Base-by-base conservation (phyloP, 352 stramenopile species). In the Thalassiosira livingstoniorum region DNA sequence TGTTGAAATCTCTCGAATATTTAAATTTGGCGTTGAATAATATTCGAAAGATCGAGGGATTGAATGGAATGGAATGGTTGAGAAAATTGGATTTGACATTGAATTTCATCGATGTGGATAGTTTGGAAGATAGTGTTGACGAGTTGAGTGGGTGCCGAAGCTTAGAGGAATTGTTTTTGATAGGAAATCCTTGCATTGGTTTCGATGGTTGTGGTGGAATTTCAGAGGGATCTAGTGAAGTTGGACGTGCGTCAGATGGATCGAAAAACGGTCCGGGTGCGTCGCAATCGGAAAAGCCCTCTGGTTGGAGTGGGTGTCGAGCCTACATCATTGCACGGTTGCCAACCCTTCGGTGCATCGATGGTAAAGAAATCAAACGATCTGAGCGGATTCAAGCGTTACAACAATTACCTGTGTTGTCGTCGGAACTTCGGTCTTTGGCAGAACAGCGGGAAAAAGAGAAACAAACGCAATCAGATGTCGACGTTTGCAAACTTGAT, bases 11-110 rank as follows among this genome's bases (percentile, higher is more conserved):
- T 69, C 89, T 98, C 18, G 92, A 97, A 72, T 98, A 98, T 89
- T 90, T 98, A 31, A 98, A 98, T 84, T 89, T 98, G 61, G 96
- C 96, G 31, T 90, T 98, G 18, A 98, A 98, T 87, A 98, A 98
- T 79, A 95, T 98, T 64, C 87, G 66, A 63, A 95, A 91, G 45
- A 97, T 98, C 72, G 95, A 98, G 83, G 95, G 94, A 0, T 71
- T 97, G 4, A 75, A 87, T 45, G 54, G 83, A 15, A 90, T 87
- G 75, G 83, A 90, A 82, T 90, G 80, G 47, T 66, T 92, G 29
- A 78, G 78, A 53, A 90, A 90, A 57, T 86, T 98, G 21, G 96
- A 98, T 83, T 82, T 98, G 58, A 98, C 96, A 25, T 90, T 98
- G 78, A 98, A 98, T 78, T 98, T 98, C 72, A 92, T 98, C 60